Conservation (phyloP, 768 basidiomycete genomes). For the Bullera alba region DNA sequence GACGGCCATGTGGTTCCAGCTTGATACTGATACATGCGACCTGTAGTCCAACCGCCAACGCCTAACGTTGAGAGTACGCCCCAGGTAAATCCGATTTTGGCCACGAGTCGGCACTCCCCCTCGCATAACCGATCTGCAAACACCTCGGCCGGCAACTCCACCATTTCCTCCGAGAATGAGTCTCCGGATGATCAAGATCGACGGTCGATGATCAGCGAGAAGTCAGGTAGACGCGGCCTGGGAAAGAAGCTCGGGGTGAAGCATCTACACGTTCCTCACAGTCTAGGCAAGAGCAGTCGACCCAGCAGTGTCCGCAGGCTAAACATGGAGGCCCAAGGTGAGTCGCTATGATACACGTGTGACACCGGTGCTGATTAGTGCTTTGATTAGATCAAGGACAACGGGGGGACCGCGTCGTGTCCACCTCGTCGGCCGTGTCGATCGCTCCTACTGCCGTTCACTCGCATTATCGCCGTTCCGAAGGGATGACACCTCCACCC, state of each 20-base stretch:
- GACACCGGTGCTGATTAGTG: not conserved
- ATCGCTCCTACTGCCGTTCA: slow-evolving; percentile 32
- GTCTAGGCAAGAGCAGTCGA: slow-evolving; percentile 1
- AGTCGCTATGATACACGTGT: slow-evolving; percentile 1
- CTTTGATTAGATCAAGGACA: not conserved
- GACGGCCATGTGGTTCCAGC: too few relatives aligned
- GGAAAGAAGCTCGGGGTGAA: slow-evolving; percentile 19
- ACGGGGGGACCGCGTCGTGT: slow-evolving; percentile 14
- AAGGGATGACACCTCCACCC: slow-evolving; percentile 45
- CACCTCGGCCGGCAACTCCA: slow-evolving; percentile 16
- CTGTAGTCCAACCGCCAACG: too few relatives aligned
- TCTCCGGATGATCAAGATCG: slow-evolving; percentile 2
- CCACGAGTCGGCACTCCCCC: too few relatives aligned
- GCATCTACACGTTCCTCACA: slow-evolving; percentile 38
- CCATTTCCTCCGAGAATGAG: not conserved
- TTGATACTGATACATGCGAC: too few relatives aligned
- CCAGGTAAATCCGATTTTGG: too few relatives aligned
- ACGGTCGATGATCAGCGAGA: too few relatives aligned
- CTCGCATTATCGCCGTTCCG: slow-evolving; percentile 9
- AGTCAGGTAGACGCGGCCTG: too few relatives aligned
- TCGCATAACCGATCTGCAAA: too few relatives aligned
- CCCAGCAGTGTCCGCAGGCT: slow-evolving; percentile 18
- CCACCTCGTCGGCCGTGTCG: slow-evolving; percentile 18
- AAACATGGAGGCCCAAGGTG: not conserved
- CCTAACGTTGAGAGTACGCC: too few relatives aligned